These are phyloP conservation scores for Hypholoma fasciculare DNA, from an alignment of 768 basidiomycete genomes.

Conservation along the genomic window DNA sequence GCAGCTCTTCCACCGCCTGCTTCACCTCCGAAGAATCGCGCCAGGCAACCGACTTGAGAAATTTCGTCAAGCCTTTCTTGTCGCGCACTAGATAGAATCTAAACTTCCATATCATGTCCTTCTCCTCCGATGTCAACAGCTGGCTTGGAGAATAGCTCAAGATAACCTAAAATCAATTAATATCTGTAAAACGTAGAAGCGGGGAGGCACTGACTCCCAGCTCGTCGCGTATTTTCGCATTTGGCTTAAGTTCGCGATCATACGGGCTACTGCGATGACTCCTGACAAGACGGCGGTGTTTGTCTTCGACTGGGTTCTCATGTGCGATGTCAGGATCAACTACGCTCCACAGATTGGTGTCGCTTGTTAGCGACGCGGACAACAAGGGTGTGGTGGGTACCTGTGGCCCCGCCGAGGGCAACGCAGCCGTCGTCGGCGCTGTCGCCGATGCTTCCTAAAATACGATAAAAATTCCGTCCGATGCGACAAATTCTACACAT, in stretches of 20 bases:
- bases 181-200: background rate
- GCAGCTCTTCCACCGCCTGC: slow-evolving; percentile 93
- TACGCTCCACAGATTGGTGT: slow-evolving; percentile 81
- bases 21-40: slow-evolving; percentile 94
- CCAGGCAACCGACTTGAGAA: slow-evolving; percentile 98
- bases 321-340: slow-evolving; percentile 88
- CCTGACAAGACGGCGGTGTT: slow-evolving; percentile 90
- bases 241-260: slow-evolving; percentile 94
- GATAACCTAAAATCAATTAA: slow-evolving; percentile 59
- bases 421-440: slow-evolving; percentile 40
- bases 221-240: slow-evolving; percentile 93
- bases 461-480: background rate
- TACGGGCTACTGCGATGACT: slow-evolving; percentile 95
- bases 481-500: slow-evolving; percentile 22
- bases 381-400: slow-evolving; percentile 44
- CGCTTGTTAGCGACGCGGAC: slow-evolving; percentile 49
- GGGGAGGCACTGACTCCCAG: slow-evolving; percentile 62
- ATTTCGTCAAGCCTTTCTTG: slow-evolving; percentile 94
- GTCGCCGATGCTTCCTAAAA: slow-evolving; percentile 23
- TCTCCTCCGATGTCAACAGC: slow-evolving; percentile 85
- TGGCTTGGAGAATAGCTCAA: slow-evolving; percentile 91
- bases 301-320: slow-evolving; percentile 97
- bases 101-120: slow-evolving; percentile 98
- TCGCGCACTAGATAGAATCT: slow-evolving; percentile 95
- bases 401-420: slow-evolving; percentile 40